A percentile compares a stretch with the other conserved stretches of the same genome.
These are phyloP conservation scores for Arabidopsis lyrata DNA, from an alignment of 441 rosid species.

Conservation along the genomic window DNA sequence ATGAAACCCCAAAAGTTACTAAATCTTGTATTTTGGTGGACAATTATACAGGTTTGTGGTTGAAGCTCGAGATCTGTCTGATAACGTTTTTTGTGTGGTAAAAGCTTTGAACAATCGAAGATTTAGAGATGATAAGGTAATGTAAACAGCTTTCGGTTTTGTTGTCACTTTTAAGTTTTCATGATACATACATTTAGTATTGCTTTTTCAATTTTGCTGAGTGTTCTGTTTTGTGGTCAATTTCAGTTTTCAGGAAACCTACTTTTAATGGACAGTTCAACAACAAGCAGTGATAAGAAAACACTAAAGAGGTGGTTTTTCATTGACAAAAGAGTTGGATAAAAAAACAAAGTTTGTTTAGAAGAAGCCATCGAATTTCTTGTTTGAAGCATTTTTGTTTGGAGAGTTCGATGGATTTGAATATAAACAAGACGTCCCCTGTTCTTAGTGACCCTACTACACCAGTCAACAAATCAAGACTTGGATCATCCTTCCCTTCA, in stretches of 20 bases:
- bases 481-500: conserved; percentile 62
- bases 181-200: neutral
- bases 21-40: neutral
- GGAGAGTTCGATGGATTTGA: conserved; percentile 36
- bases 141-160: neutral
- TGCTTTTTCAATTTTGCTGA: neutral
- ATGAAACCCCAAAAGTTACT: neutral
- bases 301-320: conserved; percentile 95
- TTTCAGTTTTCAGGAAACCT: conserved; percentile 27
- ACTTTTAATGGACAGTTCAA: conserved; percentile 75
- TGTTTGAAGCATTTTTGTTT: conserved; percentile 9
- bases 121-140: conserved; percentile 38
- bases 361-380: conserved; percentile 12
- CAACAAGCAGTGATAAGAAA: conserved; percentile 77
- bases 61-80: conserved; percentile 15
- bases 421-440: conserved; percentile 20
- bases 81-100: neutral
- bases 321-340: conserved; percentile 88
- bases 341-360: conserved; percentile 15
- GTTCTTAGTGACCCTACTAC: conserved; percentile 66
- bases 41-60: conserved; percentile 20
- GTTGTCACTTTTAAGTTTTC: neutral
- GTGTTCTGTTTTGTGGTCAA: conserved; percentile 8
- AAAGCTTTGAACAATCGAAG: neutral
- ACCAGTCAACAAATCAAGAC: conserved; percentile 65